Evolutionary conservation across 169 alveolate genomes (phyloP).

Genomic region (Plasmodium fragile): DNA sequence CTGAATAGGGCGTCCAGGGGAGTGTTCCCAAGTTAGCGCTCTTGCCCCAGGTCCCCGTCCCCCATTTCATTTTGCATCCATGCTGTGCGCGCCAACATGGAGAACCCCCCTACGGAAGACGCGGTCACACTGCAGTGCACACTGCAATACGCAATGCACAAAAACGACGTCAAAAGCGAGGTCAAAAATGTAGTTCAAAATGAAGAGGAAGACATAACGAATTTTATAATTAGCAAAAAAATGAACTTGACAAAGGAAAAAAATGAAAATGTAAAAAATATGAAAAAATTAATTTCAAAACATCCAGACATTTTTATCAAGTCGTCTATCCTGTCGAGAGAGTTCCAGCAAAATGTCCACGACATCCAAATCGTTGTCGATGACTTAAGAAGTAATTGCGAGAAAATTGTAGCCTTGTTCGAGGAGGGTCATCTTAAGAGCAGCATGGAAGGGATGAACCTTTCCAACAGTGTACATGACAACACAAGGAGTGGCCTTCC

Average conservation of each 20-base stretch:
- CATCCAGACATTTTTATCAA: constrained; percentile 69
- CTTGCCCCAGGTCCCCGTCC: neutral
- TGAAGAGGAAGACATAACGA: constrained; percentile 51
- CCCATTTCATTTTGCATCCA: neutral
- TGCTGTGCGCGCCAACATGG: neutral
- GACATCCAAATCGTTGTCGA: constrained; percentile 21
- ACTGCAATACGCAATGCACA: neutral
- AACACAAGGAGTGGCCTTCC: neutral
- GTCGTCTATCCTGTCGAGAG: constrained; percentile 37
- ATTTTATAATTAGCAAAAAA: constrained; percentile 33
- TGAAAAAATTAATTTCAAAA: constrained; percentile 58
- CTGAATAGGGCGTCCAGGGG: neutral
- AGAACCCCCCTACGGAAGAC: constrained; percentile 7
- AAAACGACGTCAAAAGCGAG: neutral
- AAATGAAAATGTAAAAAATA: constrained; percentile 58
- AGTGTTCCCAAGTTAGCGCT: neutral
- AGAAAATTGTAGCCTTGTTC: constrained; percentile 31
- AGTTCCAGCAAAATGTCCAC: constrained; percentile 35
- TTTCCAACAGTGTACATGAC: neutral
- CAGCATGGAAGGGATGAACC: constrained; percentile 11
- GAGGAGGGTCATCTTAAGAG: constrained; percentile 15
- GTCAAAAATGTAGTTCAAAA: constrained; percentile 36
- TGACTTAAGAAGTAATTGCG: constrained; percentile 19
- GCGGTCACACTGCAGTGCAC: neutral
- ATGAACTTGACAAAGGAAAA: constrained; percentile 58